Base-by-base conservation (phyloP, 2,329 filamentous ascomycete species). In the Sordariomycetes sp. region DNA sequence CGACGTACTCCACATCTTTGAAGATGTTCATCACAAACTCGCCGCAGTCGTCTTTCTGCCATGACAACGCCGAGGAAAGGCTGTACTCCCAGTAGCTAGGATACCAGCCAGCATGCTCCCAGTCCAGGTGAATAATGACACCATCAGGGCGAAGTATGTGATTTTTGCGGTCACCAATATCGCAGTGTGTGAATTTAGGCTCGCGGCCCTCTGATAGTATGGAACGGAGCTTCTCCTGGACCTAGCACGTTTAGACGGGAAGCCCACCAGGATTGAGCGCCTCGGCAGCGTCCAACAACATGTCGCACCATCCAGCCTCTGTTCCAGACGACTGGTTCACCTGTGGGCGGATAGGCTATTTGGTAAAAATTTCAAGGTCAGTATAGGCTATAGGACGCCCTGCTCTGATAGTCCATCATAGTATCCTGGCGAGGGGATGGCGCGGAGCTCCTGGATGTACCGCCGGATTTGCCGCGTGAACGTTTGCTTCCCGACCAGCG, bases 61-160 rank as follows among this genome's bases (percentile, higher is more conserved):
- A 20, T 20, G 34, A 32, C 15, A 36, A 39, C n/a, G 20, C 32
- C 42, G 53, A 55, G n/a, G 52, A 51, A 24, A 17, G 28, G n/a
- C 12, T 25, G 39, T 59, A 59, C 25, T 59, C 58, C 55, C 55
- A 59, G 48, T 35, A 59, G 15, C n/a, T 45, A 25, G 58, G 58
- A 51, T 58, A 59, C 58, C 58, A 58, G 20, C 39, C 55, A 39
- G 58, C 58, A n/a, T 39, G 15, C 25, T 60, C 56, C 56, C 58
- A 60, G 25, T 58, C 58, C 17, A 58, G 56, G 25, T 56, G 10
- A 10, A 58, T 52, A 10, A 54, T 25, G 20, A 20, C 32, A 10
- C 56, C 58, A 52, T 58, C 56, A 13, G 45, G 24, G 25, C 20
- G 34, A 13, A 58, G 10, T 13, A 24, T n/a, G 28, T 22, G 17